Evolutionary conservation across 345 rosid genomes (phyloP).

Genomic region (Eucalyptus cladocalyx): DNA sequence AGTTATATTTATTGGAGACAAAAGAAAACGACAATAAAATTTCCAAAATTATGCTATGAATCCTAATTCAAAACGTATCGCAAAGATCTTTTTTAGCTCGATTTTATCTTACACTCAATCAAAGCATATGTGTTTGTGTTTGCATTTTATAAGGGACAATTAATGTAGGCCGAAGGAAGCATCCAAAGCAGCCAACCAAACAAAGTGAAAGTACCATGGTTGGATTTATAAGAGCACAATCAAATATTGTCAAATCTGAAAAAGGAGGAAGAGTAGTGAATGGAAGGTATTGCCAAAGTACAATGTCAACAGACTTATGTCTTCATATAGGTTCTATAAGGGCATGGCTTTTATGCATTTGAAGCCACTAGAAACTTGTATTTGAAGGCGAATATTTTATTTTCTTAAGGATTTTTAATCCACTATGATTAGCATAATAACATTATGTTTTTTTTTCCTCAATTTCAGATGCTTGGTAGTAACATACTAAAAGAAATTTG

Average conservation of each 20-base stretch:
- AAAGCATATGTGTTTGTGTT: not conserved
- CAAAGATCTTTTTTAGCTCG: not conserved
- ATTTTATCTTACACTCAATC: not conserved
- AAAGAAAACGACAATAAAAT: not conserved
- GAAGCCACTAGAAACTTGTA: not conserved
- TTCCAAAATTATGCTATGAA: not conserved
- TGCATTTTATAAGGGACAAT: accelerated
- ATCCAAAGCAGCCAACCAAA: not conserved
- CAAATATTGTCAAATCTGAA: not conserved
- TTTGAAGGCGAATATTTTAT: not conserved
- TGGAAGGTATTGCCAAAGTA: not conserved
- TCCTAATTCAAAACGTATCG: not conserved
- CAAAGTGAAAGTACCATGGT: not conserved
- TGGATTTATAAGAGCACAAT: not conserved
- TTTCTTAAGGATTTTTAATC: not conserved
- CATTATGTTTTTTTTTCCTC: not conserved
- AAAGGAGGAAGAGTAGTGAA: not conserved
- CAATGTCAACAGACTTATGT: not conserved
- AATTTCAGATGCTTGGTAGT: not conserved
- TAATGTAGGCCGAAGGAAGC: not conserved
- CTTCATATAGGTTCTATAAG: not conserved
- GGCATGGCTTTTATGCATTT: not conserved
- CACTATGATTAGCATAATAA: not conserved
- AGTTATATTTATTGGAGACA: not conserved
- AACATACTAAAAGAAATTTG: not conserved